Evolutionary conservation across 2,329 filamentous ascomycete genomes (phyloP), one percentile per base, ranked within the genome.

Genomic region (Curvularia sp.): DNA sequence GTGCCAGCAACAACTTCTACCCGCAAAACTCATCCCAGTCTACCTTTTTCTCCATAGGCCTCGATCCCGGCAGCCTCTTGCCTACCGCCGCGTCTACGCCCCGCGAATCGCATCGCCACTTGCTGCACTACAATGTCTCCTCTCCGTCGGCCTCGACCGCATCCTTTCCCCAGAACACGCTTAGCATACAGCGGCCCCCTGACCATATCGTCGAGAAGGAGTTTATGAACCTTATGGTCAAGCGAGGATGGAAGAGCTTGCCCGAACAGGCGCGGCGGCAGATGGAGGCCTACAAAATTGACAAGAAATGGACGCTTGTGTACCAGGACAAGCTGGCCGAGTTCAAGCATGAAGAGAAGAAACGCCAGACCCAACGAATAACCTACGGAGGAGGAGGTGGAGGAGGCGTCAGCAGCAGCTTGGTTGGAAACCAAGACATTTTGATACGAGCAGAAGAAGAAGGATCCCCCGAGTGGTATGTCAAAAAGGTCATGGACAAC

Each of bases 251-350:
- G 92, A 95, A 97, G 80, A 96, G 96, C 77, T 82, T 99, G 64
- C 95, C 95, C 5, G 95, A 99, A 73, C 92, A 97, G 80, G 95
- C 95, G 30, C 88, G 90, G 67, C 86, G 94, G 61, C 95, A 98
- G 81, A 98, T 99, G 94, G 86, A 95, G 79, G 93, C 93, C 38
- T 98, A 99, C 75, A 92, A 93, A 13, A 86, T 95, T 8, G 87
- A 89, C 64, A 98, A 98, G 83, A 99, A 98, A 80, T 99, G 95
- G 95, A 97, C 93, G 1, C 82, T 99, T 59, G 90, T 99, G 51
- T 90, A 98, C 76, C 94, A 99, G 79, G 95, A 99, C 79, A 89
- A 92, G 62, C 83, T 99, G 68, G 92, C 92, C 6, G 94, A 98
- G 78, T 91, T 89, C 85, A 93, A 98, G 81, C 92, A 93, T 42